Evolutionary conservation across 352 stramenopile species (phyloP), one percentile per base, ranked within the genome.

Genomic region (Globisporangium acanthophoron): DNA sequence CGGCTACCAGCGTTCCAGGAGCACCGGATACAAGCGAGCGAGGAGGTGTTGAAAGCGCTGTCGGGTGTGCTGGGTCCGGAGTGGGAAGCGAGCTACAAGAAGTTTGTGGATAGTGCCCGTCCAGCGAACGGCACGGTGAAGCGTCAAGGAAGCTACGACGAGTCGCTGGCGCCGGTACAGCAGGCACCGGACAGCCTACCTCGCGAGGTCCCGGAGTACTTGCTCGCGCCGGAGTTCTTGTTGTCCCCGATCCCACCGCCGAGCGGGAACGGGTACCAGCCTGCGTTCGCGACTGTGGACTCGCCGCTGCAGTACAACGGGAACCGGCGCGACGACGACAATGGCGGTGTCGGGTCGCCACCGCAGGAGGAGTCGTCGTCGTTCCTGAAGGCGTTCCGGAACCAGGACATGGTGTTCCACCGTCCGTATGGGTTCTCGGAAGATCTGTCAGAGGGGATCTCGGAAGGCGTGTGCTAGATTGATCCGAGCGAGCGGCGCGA

Each of bases 31-130:
- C 76, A 83, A 49, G 84, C 84, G 47, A 91, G 75, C 37, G 82
- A 94, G 58, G 86, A 96, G 56, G 82, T 96, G 12, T 56, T 96
- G 15, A 90, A 92, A 66, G 85, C 84, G 20, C 71, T 96, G 20
- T 78, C 83, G 13, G 75, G 76, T 16, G 90, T 93, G 69, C 78
- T 94, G 18, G 86, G 86, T 7, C 64, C 62, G 0, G 79, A 90
- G 24, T 96, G 86, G 86, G 78, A 93, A 59, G 66, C 70, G 31
- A 90, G 80, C 51, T 92, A 90, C 64, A 69, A 70, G 31, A 85
- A 80, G 61, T 73, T 92, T 39, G 85, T 82, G 62, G 73, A 85
- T 46, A 69, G 58, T 0, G 52, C 43, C 27, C 46, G 45, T 21
- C 29, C 33, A 7, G 52, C 73, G 16, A 40, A 63, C 7, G 59